Evolutionary conservation across 345 rosid species (phyloP).

Genomic region (Lepidium sativum): DNA sequence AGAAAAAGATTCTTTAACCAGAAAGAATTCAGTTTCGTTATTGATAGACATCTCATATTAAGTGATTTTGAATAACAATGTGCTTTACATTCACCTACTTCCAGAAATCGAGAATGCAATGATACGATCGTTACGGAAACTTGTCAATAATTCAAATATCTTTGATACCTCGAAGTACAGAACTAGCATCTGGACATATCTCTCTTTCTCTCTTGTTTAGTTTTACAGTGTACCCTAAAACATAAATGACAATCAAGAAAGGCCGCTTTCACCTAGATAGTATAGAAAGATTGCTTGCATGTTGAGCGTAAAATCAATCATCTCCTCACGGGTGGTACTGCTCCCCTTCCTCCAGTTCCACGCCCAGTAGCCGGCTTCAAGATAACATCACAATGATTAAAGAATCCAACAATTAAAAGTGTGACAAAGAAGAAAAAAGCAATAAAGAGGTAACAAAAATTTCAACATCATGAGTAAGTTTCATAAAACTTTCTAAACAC

Average conservation of each 20-base stretch:
- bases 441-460: not conserved
- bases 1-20: too few species aligned
- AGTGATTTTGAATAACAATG: not conserved
- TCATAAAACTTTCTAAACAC: conserved; percentile 1
- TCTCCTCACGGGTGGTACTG: conserved; percentile 71
- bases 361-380: conserved; percentile 74
- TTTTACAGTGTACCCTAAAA: conserved; percentile 16
- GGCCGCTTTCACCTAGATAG: not conserved
- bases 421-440: not conserved
- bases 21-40: too few species aligned
- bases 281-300: not conserved
- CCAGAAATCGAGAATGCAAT: not conserved
- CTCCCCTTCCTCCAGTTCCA: conserved; percentile 80
- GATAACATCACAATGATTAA: not conserved
- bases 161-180: not conserved
- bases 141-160: conserved; percentile 1
- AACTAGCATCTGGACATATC: conserved; percentile 3
- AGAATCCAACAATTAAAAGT: conserved; percentile 1
- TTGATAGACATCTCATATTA: not conserved
- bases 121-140: not conserved
- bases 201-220: conserved; percentile 12
- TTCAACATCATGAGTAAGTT: not conserved
- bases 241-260: conserved; percentile 17
- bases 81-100: not conserved
- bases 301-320: conserved; percentile 19